phyloP scores from a whole-genome alignment of 306 rosid genomes.

The Vachellia collinsii region DNA sequence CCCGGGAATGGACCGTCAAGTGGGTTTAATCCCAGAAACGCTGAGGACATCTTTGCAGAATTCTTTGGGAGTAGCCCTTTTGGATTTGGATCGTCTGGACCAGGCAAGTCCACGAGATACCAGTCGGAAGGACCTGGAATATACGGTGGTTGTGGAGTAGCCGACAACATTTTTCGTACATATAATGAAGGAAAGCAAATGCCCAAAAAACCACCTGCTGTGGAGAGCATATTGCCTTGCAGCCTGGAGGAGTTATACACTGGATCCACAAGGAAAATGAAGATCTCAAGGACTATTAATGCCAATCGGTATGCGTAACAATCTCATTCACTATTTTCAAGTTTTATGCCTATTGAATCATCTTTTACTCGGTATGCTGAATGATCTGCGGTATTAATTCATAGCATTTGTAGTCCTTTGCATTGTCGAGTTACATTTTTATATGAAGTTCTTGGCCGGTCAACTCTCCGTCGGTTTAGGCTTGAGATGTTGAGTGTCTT shows the following conservation, averaged over 20 bases:
- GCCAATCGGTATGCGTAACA: conserved; percentile 58
- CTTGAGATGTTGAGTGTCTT: not conserved
- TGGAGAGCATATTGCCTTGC: conserved; percentile 85
- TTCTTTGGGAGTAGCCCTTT: conserved; percentile 96
- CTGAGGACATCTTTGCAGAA: conserved; percentile 96
- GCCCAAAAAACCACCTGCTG: conserved; percentile 82
- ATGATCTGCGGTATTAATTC: not conserved
- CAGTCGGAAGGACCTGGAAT: conserved; percentile 64
- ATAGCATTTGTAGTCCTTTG: not conserved
- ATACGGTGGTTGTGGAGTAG: conserved; percentile 66
- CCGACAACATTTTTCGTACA: conserved; percentile 57
- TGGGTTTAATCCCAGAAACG: conserved; percentile 86
- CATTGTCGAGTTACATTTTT: not conserved
- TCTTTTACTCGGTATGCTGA: not conserved
- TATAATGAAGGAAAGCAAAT: conserved; percentile 48
- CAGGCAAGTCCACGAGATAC: conserved; percentile 75
- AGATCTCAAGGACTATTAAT: conserved; percentile 82
- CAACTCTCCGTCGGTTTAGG: not conserved
- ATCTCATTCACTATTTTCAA: not conserved
- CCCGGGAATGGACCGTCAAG: conserved; percentile 60
- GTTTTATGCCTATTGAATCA: not conserved
- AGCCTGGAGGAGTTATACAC: conserved; percentile 80
- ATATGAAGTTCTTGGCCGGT: not conserved
- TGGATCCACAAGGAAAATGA: conserved; percentile 97
- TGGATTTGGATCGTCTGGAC: conserved; percentile 77